These are phyloP conservation scores for Veloboletus limbatus DNA, from an alignment of 1,284 basidiomycete species.

Conservation along the genomic window DNA sequence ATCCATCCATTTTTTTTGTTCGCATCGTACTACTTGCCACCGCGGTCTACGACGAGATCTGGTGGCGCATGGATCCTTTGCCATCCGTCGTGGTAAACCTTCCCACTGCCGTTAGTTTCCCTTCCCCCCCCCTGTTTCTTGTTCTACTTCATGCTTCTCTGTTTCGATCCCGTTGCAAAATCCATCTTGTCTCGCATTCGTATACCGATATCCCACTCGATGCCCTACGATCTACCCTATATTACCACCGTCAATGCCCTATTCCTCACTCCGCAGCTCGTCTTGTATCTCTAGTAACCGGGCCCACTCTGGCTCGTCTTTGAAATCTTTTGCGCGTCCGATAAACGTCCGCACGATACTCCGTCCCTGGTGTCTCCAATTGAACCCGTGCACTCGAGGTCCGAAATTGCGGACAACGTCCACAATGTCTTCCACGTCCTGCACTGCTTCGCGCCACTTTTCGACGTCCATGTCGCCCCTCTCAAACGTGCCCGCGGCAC, in stretches of 20 bases:
- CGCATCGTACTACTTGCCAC: not conserved
- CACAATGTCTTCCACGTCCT: conserved; percentile 79
- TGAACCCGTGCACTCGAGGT: conserved; percentile 56
- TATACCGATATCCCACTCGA: conserved; percentile 1
- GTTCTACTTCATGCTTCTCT: conserved; percentile 8
- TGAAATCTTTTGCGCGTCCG: conserved; percentile 78
- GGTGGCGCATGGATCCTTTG: conserved; percentile 8
- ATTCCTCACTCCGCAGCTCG: conserved; percentile 42
- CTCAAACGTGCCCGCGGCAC: conserved; percentile 66
- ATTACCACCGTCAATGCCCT: conserved; percentile 16
- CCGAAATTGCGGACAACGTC: conserved; percentile 84
- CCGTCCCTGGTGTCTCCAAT: conserved; percentile 84
- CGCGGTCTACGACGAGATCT: conserved; percentile 6
- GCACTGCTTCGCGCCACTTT: conserved; percentile 71
- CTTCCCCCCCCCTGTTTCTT: not conserved
- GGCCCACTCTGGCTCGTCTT: conserved; percentile 84
- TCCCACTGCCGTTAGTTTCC: conserved; percentile 1
- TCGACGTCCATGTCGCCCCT: conserved; percentile 62
- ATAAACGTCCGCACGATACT: conserved; percentile 89
- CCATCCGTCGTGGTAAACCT: conserved; percentile 19
- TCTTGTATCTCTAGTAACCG: conserved; percentile 60
- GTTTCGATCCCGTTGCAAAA: conserved; percentile 14
- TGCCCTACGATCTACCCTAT: conserved; percentile 7
- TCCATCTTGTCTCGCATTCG: not conserved
- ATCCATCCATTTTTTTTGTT: conserved; percentile 2